phyloP scores from a whole-genome alignment of 306 rosid species.

The Crotalaria pallida region DNA sequence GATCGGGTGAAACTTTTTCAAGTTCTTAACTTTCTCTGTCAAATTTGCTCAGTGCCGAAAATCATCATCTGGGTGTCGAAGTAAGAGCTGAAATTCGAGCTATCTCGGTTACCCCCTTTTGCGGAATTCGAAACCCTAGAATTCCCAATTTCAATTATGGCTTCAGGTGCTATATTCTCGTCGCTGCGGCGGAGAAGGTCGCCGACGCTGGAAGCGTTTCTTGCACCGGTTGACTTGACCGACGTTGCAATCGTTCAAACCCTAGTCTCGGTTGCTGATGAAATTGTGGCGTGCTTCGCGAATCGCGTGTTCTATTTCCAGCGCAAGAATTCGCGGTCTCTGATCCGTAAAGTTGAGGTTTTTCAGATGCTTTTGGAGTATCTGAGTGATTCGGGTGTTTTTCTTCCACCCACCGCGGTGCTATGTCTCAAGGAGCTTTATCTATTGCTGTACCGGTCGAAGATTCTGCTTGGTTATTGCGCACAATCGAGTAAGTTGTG shows the following conservation, averaged over 20 bases:
- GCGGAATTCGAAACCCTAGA: constrained; percentile 17
- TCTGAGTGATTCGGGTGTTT: constrained; percentile 36
- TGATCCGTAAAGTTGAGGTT: constrained; percentile 59
- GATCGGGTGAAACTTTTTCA: constrained; percentile 27
- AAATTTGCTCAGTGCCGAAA: not conserved
- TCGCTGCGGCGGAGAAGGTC: constrained; percentile 87
- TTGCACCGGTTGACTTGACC: constrained; percentile 84
- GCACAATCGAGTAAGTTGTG: constrained; percentile 79
- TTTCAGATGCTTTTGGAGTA: constrained; percentile 61
- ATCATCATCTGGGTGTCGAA: constrained; percentile 3
- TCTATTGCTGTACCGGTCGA: constrained; percentile 66
- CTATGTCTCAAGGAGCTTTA: constrained; percentile 85
- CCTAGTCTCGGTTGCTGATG: constrained; percentile 47
- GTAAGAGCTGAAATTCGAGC: not conserved
- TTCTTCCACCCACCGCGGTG: constrained; percentile 53
- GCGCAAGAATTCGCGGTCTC: constrained; percentile 64
- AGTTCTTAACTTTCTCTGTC: not conserved
- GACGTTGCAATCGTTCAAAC: constrained; percentile 69
- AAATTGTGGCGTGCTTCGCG: constrained; percentile 54
- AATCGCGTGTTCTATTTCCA: constrained; percentile 50
- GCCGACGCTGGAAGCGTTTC: constrained; percentile 75
- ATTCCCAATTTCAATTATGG: constrained; percentile 37
- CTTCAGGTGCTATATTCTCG: constrained; percentile 80
- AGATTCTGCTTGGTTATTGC: constrained; percentile 83
- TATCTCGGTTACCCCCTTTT: not conserved